A percentile compares a stretch with the other conserved stretches of the same genome.
Conservation (phyloP, 345 rosid genomes). For the Citrus sp. region DNA sequence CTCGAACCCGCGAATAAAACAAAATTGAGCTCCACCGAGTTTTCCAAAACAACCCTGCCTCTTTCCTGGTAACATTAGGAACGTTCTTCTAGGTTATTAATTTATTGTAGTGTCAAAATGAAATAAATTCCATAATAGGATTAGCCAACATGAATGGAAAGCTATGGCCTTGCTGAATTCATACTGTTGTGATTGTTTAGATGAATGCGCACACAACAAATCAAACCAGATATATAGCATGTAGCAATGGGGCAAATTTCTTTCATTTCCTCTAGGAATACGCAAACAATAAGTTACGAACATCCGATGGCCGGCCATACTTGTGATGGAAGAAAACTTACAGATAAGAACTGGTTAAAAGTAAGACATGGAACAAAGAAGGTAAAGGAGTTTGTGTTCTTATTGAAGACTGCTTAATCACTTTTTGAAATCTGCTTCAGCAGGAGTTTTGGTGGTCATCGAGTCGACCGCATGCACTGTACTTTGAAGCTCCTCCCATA, state of each 20-base stretch:
- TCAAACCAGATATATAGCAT: no score
- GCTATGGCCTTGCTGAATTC: not conserved
- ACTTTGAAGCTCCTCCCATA: conserved; percentile 98
- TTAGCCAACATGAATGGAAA: not conserved
- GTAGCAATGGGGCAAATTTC: not conserved
- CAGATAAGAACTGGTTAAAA: not conserved
- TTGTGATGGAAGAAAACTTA: no score
- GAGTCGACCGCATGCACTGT: conserved; percentile 92
- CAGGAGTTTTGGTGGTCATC: conserved; percentile 88
- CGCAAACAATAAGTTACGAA: not conserved
- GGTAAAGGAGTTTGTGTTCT: not conserved
- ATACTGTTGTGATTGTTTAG: not conserved
- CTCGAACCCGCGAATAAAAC: not conserved
- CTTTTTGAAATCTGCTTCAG: conserved; percentile 48
- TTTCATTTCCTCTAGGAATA: not conserved
- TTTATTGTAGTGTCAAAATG: not conserved
- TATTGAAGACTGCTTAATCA: conserved; percentile 17
- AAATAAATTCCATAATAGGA: not conserved
- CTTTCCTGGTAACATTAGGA: not conserved
- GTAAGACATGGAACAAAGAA: not conserved
- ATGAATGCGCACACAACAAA: no score
- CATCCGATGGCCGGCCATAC: no score
- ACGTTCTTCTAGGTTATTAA: not conserved
- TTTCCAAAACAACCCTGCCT: no score
- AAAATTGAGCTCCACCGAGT: not conserved